Evolutionary conservation across 2,329 filamentous ascomycete genomes (phyloP).

Genomic region (Penicillium corylophilum): DNA sequence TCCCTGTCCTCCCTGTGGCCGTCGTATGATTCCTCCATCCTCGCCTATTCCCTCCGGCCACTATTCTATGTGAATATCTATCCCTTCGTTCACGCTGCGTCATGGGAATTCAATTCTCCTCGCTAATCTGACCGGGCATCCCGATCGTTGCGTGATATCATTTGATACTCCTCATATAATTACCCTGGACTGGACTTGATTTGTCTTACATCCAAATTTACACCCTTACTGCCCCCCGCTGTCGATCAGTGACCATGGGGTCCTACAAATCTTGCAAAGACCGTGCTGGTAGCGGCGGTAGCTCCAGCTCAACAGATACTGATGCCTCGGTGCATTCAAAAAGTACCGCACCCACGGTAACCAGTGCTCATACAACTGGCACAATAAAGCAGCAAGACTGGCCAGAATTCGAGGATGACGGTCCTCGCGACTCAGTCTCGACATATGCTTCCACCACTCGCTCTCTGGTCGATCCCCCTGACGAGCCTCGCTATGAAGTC

Average conservation of each 20-base stretch:
- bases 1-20: neutral
- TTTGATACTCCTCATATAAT: neutral
- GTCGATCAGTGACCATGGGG: slow-evolving; percentile 24
- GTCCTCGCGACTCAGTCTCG: slow-evolving; percentile 62
- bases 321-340: slow-evolving; percentile 38
- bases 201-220: slow-evolving; percentile 1
- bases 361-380: slow-evolving; percentile 32
- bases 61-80: neutral
- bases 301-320: slow-evolving; percentile 40
- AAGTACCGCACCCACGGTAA: slow-evolving; percentile 41
- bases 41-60: slow-evolving; percentile 7
- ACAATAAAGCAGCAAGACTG: slow-evolving; percentile 4
- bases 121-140: neutral
- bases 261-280: slow-evolving; percentile 30
- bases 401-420: slow-evolving; percentile 3
- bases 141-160: neutral
- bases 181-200: neutral
- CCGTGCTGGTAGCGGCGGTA: slow-evolving; percentile 27
- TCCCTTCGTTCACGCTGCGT: slow-evolving; percentile 1
- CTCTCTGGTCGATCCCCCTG: slow-evolving; percentile 56
- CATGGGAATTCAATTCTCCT: slow-evolving; percentile 8
- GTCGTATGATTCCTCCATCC: slow-evolving; percentile 14
- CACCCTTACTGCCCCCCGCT: neutral
- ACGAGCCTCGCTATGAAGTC: slow-evolving; percentile 54
- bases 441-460: slow-evolving; percentile 75